Base-by-base conservation (phyloP, 108 stramenopile species). In the Nannochloropsis gaditana region DNA sequence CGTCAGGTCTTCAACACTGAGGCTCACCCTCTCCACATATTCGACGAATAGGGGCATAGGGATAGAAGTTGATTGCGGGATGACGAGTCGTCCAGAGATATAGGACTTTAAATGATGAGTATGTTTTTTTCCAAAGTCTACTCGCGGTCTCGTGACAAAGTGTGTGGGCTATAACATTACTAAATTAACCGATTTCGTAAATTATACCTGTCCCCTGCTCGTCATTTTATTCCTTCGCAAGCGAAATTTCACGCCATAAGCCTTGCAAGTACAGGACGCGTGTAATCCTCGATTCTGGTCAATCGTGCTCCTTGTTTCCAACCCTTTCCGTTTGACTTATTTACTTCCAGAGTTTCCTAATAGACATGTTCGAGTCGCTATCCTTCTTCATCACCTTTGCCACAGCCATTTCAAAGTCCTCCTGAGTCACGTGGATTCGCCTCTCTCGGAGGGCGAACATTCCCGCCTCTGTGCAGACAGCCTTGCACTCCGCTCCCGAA, bases 321-420 rank as follows among this genome's bases (percentile, higher is more conserved):
- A 31, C 80, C 80, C 80, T 80, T 9, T 5, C 41, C 31, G 31
- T 31, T 5, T 6, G 11, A 11, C 80, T 80, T 3, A 43, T 79
- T 90, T 97, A 99, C 94, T 98, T 98, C 97, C 97, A 99, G 89
- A 99, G 93, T 90, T 97, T 95, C 81, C 94, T 93, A 90, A 98
- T 92, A 90, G 94, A 94, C 86, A 97, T 92, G 92, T 99, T 97
- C 83, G 92, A 84, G 81, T 99, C 99, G 43, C 92, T 90, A 79
- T 98, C 97, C 94, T 99, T 98, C 97, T 98, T 98, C 99, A 99
- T 98, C 84, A 99, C 99, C 95, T 99, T 99, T 81, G 91, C 93
- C 3, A 97, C 96, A 1, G 97, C 97, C 99, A 99, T 98, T 92
- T 98, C 97, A 89, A 99, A 99, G 93, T 99, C 99, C 91, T 99